phyloP scores from a whole-genome alignment of 2,329 filamentous ascomycete species.

The Penicillium glabrum region DNA sequence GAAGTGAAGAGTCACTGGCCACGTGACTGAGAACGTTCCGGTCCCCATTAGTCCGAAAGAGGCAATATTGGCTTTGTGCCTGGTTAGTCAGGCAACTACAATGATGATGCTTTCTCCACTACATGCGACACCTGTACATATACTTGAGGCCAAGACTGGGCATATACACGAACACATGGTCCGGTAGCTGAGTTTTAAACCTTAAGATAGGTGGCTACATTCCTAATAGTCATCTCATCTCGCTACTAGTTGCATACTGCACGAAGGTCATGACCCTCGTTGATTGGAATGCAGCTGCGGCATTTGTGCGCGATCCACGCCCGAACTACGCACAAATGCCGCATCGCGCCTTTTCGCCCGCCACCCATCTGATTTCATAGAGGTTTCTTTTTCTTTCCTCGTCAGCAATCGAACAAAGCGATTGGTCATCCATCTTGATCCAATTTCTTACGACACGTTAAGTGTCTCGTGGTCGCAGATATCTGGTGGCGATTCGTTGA shows the following conservation, averaged over 20 bases:
- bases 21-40: no score
- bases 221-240: background rate
- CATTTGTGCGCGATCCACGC: constrained; percentile 36
- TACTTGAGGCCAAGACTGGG: background rate
- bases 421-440: background rate
- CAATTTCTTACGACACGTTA: constrained; percentile 2
- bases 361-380: constrained; percentile 10
- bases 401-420: background rate
- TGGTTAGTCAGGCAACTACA: no score
- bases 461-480: constrained; percentile 5
- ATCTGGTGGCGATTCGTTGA: constrained; percentile 1
- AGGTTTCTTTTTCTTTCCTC: constrained; percentile 12
- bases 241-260: constrained; percentile 11
- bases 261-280: constrained; percentile 10
- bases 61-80: no score
- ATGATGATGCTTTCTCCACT: no score
- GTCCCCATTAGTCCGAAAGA: no score
- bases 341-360: constrained; percentile 22
- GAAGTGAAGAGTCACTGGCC: no score
- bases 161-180: background rate
- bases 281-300: constrained; percentile 27
- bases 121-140: no score
- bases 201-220: background rate
- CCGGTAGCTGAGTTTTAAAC: background rate
- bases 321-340: constrained; percentile 32